Base-by-base conservation (phyloP, 495 filamentous ascomycete genomes). In the Lepidopterella palustris region DNA sequence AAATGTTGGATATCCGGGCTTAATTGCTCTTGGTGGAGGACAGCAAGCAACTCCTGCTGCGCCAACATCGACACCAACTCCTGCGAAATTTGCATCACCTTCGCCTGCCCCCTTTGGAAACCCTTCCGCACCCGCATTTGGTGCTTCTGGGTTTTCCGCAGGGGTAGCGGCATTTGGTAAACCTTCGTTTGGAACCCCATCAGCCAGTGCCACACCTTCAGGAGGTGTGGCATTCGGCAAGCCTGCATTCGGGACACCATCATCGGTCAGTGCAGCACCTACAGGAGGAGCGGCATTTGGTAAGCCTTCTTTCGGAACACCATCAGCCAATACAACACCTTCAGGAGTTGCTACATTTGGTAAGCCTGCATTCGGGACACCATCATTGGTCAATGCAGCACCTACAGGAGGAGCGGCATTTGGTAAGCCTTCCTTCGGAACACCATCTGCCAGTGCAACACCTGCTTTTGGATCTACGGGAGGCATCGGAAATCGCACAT, bases 1-100 rank as follows among this genome's bases (percentile, higher is more conserved):
- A 64, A 82, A 84, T 0, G 80, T 82, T 11, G 80, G 82, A 0
- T 97, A 93, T 70, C 79, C 84, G 20, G 86, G 87, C 2, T 76
- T 96, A 49, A 75, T 76, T 53, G 76, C 78, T 57, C 71, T 71
- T 47, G 73, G 75, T 63, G 72, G 71, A 62, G 67, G 45, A 9
- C 48, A 67, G 35, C 25, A 56, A 47, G 40, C 60, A 29, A 61
- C 58, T 4, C 50, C 57, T 53, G 58, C 29, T 1, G 35, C 47
- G 21, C 4, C 23, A n/a, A 52, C 35, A 32, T 29, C 25, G n/a
- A 20, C 24, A 52, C 6, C 23, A n/a, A 57, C 18, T 13, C 25
- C 25, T 35, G 15, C 24, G 18, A 15, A 27, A 39, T 5, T 18
- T 3, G 20, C 51, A 53, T 28, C 11, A 28, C 51, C 51, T 21